phyloP scores from a whole-genome alignment of 1,139 yeast genomes.

The Taphrina communis region DNA sequence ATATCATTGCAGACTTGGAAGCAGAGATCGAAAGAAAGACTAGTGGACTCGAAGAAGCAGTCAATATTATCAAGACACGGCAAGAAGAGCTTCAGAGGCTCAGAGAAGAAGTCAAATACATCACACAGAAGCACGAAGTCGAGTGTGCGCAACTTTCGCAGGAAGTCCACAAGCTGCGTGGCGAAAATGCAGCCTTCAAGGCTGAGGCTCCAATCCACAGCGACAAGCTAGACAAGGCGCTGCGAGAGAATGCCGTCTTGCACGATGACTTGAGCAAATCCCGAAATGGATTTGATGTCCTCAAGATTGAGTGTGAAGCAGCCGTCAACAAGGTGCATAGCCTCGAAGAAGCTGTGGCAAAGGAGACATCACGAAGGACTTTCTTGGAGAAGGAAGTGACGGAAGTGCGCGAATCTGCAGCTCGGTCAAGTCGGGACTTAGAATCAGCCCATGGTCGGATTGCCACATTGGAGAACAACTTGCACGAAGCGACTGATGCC shows the following conservation, averaged over 20 bases:
- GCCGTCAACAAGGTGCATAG: constrained; percentile 41
- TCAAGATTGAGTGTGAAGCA: constrained; percentile 50
- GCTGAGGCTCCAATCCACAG: constrained; percentile 31
- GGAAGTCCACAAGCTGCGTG: constrained; percentile 44
- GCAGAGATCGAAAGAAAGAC: constrained; percentile 46
- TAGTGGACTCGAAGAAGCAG: constrained; percentile 46
- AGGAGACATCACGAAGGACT: constrained; percentile 35
- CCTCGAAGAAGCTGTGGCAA: constrained; percentile 48
- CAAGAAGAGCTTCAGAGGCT: constrained; percentile 45
- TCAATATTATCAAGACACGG: constrained; percentile 46
- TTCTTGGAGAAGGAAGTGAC: constrained; percentile 34
- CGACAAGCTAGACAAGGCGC: constrained; percentile 29
- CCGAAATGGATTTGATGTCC: constrained; percentile 48
- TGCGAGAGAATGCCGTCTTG: constrained; percentile 21
- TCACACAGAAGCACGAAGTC: constrained; percentile 44
- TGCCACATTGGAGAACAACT: constrained; percentile 2
- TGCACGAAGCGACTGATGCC: constrained; percentile 40
- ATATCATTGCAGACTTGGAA: constrained; percentile 50
- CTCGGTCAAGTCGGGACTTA: constrained; percentile 22
- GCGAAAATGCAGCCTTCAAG: constrained; percentile 42
- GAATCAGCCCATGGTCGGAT: background rate
- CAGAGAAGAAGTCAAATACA: constrained; percentile 44
- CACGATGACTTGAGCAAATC: constrained; percentile 47
- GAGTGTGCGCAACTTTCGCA: constrained; percentile 42
- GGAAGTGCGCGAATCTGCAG: constrained; percentile 19